Evolutionary conservation across 768 basidiomycete species (phyloP), one percentile per base, ranked within the genome.

Genomic region (Boletus sensibilis): DNA sequence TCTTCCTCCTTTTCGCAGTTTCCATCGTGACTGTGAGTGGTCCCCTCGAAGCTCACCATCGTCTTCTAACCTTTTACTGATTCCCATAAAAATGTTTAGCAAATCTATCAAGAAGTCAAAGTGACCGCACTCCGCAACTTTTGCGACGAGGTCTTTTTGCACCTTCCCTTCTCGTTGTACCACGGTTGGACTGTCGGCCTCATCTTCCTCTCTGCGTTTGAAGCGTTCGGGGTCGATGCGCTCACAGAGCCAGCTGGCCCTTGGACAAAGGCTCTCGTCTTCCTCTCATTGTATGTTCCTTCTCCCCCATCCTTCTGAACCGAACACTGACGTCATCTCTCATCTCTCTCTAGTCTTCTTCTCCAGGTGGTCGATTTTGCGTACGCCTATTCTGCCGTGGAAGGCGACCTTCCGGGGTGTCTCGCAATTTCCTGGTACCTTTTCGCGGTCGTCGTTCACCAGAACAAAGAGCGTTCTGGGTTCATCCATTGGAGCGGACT

Each of bases 401-500:
- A 85, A 62, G 87, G 87, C 33, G 87, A 89, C 67, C 76, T 88
- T 27, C 85, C 86, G 0, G 88, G 83, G 1, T 79, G 85, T 51
- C 79, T 85, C 55, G 85, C 84, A 53, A 84, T 88, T 63, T 77
- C 85, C 7, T 87, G 83, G 82, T 79, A 76, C 40, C 73, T 89
- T 31, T 85, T 82, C 62, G 87, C 83, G 31, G 80, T 88, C 72
- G 88, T 84, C 70, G 77, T 76, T 23, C 75, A 81, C 57, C 75
- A 84, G 68, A 71, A 57, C 41, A 68, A 71, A 48, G 72, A 70
- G 35, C 71, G 67, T 43, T 74, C 78, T 50, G 76, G 71, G 53
- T 85, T 88, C 72, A 76, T 89, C 52, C 85, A 86, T 69, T 89
- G 85, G 84, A 79, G 78, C 20, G 84, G 84, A 3, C 78, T 88